phyloP scores from a whole-genome alignment of 2,329 filamentous ascomycete species.

The Dichotomopilus funicola region DNA sequence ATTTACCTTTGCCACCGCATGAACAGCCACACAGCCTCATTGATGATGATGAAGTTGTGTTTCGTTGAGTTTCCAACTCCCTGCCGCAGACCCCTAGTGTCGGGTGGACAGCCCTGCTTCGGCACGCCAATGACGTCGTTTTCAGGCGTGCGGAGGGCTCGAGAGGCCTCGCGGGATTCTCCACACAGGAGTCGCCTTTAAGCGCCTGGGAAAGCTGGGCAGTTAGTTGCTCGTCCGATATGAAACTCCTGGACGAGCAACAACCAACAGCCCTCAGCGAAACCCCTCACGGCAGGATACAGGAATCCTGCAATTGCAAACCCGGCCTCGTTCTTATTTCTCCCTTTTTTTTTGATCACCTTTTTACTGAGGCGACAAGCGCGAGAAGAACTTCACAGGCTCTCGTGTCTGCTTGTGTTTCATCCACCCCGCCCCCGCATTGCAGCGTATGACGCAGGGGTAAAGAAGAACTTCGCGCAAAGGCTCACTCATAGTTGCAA shows the following conservation, averaged over 20 bases:
- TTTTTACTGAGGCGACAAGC: not conserved
- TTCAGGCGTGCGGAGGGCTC: not conserved
- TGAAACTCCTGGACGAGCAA: conserved; percentile 13
- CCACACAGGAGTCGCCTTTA: conserved; percentile 25
- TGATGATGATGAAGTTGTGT: too few relatives aligned
- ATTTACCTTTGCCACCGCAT: too few relatives aligned
- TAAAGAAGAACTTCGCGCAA: too few relatives aligned
- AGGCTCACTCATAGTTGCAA: too few relatives aligned
- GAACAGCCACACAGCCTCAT: too few relatives aligned
- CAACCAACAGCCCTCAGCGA: conserved; percentile 13
- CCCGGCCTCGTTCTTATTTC: not conserved
- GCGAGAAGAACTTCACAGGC: too few relatives aligned
- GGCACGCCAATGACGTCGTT: conserved; percentile 24
- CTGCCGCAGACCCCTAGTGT: not conserved
- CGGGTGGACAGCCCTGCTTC: conserved; percentile 1
- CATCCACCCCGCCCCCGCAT: not conserved
- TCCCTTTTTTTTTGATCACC: not conserved
- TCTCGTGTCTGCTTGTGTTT: not conserved
- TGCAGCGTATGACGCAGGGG: not conserved
- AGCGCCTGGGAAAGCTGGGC: conserved; percentile 23
- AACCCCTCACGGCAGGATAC: not conserved
- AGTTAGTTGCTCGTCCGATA: conserved; percentile 16
- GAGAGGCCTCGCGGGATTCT: conserved; percentile 24
- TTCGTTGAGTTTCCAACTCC: too few relatives aligned
- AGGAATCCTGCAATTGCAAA: conserved; percentile 7